These are phyloP conservation scores for Furcasterigmium sp. DNA, from an alignment of 2,329 filamentous ascomycete genomes.

Conservation along the genomic window DNA sequence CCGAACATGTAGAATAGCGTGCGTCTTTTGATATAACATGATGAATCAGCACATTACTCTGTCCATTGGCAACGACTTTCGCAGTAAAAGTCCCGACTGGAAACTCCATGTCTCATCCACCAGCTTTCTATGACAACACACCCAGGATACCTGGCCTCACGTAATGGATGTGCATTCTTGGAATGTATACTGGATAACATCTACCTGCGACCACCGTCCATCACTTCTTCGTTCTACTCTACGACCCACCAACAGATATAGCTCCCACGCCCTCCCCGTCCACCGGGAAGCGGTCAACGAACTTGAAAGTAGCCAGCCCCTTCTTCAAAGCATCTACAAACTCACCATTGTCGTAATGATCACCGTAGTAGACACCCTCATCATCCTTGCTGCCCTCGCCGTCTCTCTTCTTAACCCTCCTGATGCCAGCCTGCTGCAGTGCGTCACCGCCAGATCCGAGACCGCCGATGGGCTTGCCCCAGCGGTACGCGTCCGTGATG, in stretches of 20 bases:
- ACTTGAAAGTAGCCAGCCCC: conserved; percentile 60
- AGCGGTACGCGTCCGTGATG: conserved; percentile 56
- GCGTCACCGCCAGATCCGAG: conserved; percentile 35
- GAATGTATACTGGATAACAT: too few relatives aligned
- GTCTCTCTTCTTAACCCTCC: not conserved
- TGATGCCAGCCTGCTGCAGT: too few relatives aligned
- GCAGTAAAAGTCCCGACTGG: too few relatives aligned
- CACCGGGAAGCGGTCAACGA: conserved; percentile 56
- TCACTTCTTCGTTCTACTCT: not conserved
- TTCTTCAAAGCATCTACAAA: conserved; percentile 44
- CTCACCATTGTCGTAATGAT: conserved; percentile 21
- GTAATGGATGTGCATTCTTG: too few relatives aligned
- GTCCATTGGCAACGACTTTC: too few relatives aligned
- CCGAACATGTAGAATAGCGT: too few relatives aligned
- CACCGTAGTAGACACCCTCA: conserved; percentile 32
- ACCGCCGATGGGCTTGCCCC: conserved; percentile 64
- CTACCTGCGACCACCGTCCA: too few relatives aligned
- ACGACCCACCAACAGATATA: not conserved
- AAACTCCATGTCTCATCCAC: too few relatives aligned
- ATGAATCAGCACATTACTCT: too few relatives aligned
- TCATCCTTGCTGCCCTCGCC: not conserved
- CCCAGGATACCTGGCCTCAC: too few relatives aligned
- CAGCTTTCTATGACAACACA: too few relatives aligned
- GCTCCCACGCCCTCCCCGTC: conserved; percentile 27
- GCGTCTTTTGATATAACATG: too few relatives aligned